phyloP scores from a whole-genome alignment of 768 basidiomycete genomes.

The Pulveroboletus sp. region DNA sequence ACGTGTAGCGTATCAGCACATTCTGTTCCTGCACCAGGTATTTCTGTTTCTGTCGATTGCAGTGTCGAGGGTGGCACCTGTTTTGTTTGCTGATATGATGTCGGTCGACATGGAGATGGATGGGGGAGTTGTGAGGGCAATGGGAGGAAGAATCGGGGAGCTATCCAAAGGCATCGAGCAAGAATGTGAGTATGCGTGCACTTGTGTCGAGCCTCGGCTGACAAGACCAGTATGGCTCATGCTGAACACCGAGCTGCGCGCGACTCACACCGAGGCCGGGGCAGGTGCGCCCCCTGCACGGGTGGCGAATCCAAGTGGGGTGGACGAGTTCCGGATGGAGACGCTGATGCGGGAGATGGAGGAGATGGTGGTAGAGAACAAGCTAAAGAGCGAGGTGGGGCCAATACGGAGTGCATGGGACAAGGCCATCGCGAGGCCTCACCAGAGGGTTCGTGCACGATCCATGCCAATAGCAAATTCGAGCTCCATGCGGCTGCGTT shows the following conservation, averaged over 20 bases:
- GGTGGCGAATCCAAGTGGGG: slow-evolving; percentile 15
- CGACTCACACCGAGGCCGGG: slow-evolving; percentile 33
- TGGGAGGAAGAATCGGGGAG: slow-evolving; percentile 41
- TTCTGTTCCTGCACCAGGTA: slow-evolving; percentile 69
- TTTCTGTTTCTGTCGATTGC: slow-evolving; percentile 74
- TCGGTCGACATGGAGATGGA: slow-evolving; percentile 26
- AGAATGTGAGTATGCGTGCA: slow-evolving; percentile 41
- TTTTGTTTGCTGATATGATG: slow-evolving; percentile 44
- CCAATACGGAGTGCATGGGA: slow-evolving; percentile 56
- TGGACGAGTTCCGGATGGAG: slow-evolving; percentile 35
- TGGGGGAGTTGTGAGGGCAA: slow-evolving; percentile 27
- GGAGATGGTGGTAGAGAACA: slow-evolving; percentile 58
- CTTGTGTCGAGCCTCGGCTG: not conserved
- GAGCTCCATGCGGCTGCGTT: slow-evolving; percentile 11
- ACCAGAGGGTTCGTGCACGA: slow-evolving; percentile 19
- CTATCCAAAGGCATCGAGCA: slow-evolving; percentile 45
- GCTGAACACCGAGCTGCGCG: slow-evolving; percentile 50
- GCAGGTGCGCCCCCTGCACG: not conserved
- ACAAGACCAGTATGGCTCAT: slow-evolving; percentile 42
- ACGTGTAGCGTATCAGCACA: slow-evolving; percentile 71
- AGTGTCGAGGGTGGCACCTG: slow-evolving; percentile 64
- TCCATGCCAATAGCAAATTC: slow-evolving; percentile 14
- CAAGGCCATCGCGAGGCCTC: slow-evolving; percentile 29
- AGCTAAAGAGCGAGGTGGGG: slow-evolving; percentile 50
- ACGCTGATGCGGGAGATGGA: slow-evolving; percentile 55